These are phyloP conservation scores for Tilletia walkeri DNA, from an alignment of 1,284 basidiomycete genomes.

Conservation along the genomic window DNA sequence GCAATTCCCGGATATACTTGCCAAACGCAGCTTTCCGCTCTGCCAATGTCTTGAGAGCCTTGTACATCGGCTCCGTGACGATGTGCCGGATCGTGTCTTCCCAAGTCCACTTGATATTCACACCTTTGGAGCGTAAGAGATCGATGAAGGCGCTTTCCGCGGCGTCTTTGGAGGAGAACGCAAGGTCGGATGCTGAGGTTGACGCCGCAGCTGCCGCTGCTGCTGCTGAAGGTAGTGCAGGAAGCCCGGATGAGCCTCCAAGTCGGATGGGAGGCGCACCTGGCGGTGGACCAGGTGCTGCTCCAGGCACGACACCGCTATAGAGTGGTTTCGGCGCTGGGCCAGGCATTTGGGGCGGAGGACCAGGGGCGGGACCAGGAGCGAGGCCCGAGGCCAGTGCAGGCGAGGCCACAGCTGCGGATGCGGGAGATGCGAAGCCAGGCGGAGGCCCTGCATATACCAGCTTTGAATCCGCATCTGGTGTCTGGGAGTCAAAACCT, in stretches of 20 bases:
- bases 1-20: conserved; percentile 54
- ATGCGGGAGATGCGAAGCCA: neutral
- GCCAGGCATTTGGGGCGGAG: neutral
- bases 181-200: conserved; percentile 28
- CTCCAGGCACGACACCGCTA: neutral
- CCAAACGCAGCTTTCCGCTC: conserved; percentile 83
- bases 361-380: conserved; percentile 1
- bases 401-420: neutral
- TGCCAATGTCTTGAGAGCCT: conserved; percentile 84
- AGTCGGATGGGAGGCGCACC: conserved; percentile 7
- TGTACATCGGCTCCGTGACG: conserved; percentile 96
- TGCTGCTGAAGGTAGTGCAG: conserved; percentile 14
- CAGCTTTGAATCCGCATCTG: conserved; percentile 2
- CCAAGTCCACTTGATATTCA: conserved; percentile 93
- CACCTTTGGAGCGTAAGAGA: conserved; percentile 79
- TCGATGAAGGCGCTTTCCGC: conserved; percentile 91
- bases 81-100: conserved; percentile 96
- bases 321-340: neutral
- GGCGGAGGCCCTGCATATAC: neutral
- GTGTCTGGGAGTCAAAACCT: neutral
- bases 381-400: neutral
- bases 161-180: conserved; percentile 76
- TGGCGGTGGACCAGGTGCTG: conserved; percentile 15
- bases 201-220: neutral
- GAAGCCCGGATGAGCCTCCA: neutral